Percentiles rank a stretch among this genome's conserved stretches.
Evolutionary conservation across 192 early-diverging fungal species (phyloP).

Genomic region (Endogone sp.): DNA sequence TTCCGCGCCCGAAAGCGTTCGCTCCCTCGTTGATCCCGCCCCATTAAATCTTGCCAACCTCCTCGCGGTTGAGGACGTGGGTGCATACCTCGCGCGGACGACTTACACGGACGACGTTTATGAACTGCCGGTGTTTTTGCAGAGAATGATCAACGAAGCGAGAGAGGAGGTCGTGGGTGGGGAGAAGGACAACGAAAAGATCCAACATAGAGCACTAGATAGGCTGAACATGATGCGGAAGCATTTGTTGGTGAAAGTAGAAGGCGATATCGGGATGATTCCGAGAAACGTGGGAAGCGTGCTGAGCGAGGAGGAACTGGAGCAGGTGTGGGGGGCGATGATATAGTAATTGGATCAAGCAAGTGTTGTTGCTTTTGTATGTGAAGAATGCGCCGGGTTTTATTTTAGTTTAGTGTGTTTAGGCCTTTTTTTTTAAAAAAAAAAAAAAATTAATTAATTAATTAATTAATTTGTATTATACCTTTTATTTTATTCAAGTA

Average conservation of each 20-base stretch:
- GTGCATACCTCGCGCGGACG: conserved; percentile 24
- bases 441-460: too few species aligned
- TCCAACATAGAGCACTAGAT: not conserved
- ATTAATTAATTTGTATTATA: too few species aligned
- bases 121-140: conserved; percentile 14
- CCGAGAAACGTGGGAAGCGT: not conserved
- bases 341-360: too few species aligned
- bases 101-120: conserved; percentile 37
- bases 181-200: not conserved
- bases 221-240: not conserved
- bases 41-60: conserved; percentile 4
- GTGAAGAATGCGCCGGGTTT: too few species aligned
- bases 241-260: not conserved
- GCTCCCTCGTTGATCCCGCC: not conserved
- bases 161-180: not conserved
- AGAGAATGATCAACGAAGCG: not conserved
- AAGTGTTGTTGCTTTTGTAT: too few species aligned
- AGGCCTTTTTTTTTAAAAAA: too few species aligned
- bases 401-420: too few species aligned
- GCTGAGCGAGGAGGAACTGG: not conserved
- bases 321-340: not conserved
- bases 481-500: too few species aligned
- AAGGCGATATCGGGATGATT: not conserved
- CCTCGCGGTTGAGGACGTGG: conserved; percentile 32
- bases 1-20: not conserved